Conservation (phyloP, 257 asterid genomes). For the Dorcoceras hygrometricum region DNA sequence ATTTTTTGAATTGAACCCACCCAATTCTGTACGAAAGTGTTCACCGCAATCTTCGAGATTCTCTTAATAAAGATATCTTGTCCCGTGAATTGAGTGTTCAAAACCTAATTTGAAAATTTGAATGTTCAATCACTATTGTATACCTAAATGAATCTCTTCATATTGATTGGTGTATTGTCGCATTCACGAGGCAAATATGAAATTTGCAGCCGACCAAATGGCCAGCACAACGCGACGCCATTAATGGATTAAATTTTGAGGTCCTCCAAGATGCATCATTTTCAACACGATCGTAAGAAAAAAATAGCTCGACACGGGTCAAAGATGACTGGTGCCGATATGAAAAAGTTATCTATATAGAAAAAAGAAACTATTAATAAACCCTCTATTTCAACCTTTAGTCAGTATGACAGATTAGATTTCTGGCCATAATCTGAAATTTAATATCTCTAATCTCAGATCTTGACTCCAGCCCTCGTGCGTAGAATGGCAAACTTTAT, state of each 20-base stretch:
- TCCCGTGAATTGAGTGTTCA: neutral
- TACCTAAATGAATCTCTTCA: neutral
- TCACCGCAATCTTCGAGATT: no score
- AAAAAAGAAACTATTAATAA: no score
- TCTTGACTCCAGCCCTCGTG: neutral
- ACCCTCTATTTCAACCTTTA: neutral
- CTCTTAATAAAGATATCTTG: no score
- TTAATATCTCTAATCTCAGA: neutral
- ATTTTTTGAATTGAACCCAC: no score
- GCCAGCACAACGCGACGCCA: neutral
- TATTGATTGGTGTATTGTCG: neutral
- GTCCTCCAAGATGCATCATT: neutral
- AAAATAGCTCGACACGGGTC: neutral
- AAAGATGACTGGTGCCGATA: neutral
- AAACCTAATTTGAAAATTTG: neutral
- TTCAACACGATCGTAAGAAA: neutral
- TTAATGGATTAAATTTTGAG: neutral
- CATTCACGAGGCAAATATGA: neutral
- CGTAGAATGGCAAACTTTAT: neutral
- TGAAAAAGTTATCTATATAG: neutral
- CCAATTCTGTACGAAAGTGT: no score
- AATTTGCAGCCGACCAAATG: neutral
- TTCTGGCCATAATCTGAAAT: neutral
- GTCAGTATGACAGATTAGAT: no score
- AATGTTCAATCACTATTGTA: neutral